phyloP scores from a whole-genome alignment of 176 grass and related monocot species.

The Triticum urartu region DNA sequence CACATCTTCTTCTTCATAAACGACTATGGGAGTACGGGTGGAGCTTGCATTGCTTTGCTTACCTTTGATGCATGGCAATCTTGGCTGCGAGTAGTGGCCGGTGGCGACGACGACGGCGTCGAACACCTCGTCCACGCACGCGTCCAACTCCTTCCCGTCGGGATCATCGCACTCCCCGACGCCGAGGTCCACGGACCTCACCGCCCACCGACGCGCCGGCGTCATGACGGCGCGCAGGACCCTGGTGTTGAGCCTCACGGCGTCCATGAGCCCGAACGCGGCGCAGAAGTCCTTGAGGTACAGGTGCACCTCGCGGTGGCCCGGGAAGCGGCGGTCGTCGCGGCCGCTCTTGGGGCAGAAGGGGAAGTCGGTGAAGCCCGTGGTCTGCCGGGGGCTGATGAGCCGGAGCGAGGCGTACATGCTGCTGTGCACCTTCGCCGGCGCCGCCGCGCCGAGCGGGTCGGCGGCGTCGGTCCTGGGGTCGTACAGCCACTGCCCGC shows the following conservation, averaged over 20 bases:
- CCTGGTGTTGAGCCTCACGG: constrained; percentile 29
- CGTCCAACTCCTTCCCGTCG: neutral
- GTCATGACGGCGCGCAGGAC: constrained; percentile 14
- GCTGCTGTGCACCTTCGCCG: neutral
- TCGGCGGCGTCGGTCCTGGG: too few species aligned
- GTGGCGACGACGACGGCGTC: constrained; percentile 43
- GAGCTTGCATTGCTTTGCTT: too few species aligned
- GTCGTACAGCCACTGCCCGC: constrained; percentile 43
- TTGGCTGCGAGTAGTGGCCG: constrained; percentile 27
- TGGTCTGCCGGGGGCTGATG: neutral
- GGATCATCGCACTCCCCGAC: too few species aligned
- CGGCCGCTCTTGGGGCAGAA: constrained; percentile 6
- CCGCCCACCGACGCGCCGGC: neutral
- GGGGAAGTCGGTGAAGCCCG: constrained; percentile 38
- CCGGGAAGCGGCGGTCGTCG: constrained; percentile 24
- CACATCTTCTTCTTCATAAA: too few species aligned
- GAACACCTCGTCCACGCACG: constrained; percentile 17
- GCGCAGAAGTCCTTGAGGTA: constrained; percentile 38
- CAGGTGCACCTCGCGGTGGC: constrained; percentile 21
- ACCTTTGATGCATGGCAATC: constrained; percentile 18
- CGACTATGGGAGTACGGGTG: too few species aligned
- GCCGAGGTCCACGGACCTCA: neutral
- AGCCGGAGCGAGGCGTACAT: constrained; percentile 37
- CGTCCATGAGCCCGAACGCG: constrained; percentile 18
- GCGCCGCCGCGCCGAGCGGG: too few species aligned